These are phyloP conservation scores for Hsuehochloa calcarea DNA, from an alignment of 176 grass and related monocot genomes.

Conservation along the genomic window DNA sequence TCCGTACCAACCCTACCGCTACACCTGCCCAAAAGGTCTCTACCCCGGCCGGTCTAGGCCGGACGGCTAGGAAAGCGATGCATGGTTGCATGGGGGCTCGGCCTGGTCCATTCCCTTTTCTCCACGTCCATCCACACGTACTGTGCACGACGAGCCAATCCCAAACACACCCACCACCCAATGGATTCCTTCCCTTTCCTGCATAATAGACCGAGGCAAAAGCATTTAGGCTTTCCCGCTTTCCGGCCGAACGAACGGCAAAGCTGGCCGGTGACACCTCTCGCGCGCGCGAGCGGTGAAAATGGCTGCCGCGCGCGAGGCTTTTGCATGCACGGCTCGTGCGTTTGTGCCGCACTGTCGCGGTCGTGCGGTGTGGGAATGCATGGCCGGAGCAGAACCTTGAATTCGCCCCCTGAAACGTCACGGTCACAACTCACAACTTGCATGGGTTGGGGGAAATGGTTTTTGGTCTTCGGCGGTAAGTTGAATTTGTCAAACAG, in stretches of 20 bases:
- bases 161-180: conserved; percentile 29
- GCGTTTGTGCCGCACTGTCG: neutral
- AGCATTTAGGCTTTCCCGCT: neutral
- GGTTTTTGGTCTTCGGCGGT: neutral
- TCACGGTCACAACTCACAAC: neutral
- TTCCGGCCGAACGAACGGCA: neutral
- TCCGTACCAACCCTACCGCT: too few species aligned
- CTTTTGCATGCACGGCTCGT: neutral
- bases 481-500: neutral
- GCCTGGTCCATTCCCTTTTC: conserved; percentile 4
- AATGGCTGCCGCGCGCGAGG: neutral
- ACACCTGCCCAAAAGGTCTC: conserved; percentile 32
- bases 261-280: neutral
- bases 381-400: neutral
- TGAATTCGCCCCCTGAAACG: too few species aligned
- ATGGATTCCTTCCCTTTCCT: neutral
- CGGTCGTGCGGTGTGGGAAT: neutral
- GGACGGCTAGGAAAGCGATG: conserved; percentile 19
- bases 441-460: neutral
- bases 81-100: neutral
- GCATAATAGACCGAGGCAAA: neutral
- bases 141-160: conserved; percentile 5
- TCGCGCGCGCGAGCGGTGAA: neutral
- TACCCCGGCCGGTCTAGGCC: conserved; percentile 5
- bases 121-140: conserved; percentile 16